Evolutionary conservation across 257 asterid species (phyloP).

Genomic region (Capsicum rhomboideum): DNA sequence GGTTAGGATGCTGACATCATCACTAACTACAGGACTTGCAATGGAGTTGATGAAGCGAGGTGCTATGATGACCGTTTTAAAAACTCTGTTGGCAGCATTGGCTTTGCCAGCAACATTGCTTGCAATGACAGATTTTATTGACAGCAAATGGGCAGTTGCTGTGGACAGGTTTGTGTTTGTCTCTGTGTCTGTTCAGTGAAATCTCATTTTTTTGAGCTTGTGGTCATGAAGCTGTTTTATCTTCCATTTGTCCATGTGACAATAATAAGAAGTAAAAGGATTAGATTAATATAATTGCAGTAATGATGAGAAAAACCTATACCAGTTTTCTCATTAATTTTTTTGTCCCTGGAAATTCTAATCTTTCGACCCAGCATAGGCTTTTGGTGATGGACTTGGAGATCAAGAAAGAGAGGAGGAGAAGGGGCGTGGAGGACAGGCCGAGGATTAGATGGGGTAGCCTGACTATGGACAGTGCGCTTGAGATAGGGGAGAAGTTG

Average conservation of each 20-base stretch:
- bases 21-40: slow-evolving; percentile 53
- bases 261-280: neutral
- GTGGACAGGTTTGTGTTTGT: slow-evolving; percentile 57
- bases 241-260: neutral
- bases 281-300: neutral
- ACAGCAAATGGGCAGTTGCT: slow-evolving; percentile 92
- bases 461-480: too few relatives aligned
- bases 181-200: neutral
- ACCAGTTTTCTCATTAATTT: neutral
- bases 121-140: slow-evolving; percentile 67
- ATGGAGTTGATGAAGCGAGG: slow-evolving; percentile 82
- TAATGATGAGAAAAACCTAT: neutral
- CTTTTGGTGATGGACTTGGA: too few relatives aligned
- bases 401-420: too few relatives aligned
- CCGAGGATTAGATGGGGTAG: too few relatives aligned
- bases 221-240: neutral
- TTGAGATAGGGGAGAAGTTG: too few relatives aligned
- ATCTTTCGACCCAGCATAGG: too few relatives aligned
- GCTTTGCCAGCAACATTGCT: slow-evolving; percentile 93
- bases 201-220: neutral
- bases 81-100: slow-evolving; percentile 66
- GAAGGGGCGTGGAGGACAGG: too few relatives aligned
- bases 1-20: slow-evolving; percentile 5
- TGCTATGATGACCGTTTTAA: slow-evolving; percentile 91
- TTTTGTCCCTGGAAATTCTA: neutral